Percentiles rank a stretch among this genome's conserved stretches.
Evolutionary conservation across 2,329 filamentous ascomycete species (phyloP).

Genomic region (Graphium sp.): DNA sequence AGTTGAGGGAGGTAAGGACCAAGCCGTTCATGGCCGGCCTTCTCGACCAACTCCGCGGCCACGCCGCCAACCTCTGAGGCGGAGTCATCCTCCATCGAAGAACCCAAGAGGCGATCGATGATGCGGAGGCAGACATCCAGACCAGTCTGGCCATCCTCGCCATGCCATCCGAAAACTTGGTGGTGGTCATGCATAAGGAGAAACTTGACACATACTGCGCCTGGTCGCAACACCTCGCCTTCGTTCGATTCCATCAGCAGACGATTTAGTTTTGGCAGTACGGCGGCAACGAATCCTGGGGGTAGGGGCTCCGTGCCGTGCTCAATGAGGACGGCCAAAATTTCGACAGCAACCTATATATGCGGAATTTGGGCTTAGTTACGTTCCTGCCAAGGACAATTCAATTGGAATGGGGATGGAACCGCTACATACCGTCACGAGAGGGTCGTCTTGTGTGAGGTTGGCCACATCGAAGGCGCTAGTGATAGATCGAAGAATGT

Average conservation of each 20-base stretch:
- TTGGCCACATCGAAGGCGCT: slow-evolving; percentile 80
- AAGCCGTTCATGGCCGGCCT: slow-evolving; percentile 78
- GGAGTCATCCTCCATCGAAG: slow-evolving; percentile 75
- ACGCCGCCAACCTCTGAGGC: slow-evolving; percentile 93
- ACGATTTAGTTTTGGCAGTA: slow-evolving; percentile 73
- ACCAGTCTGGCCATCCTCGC: slow-evolving; percentile 63
- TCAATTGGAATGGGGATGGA: background rate
- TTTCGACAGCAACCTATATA: slow-evolving; percentile 56
- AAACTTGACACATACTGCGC: slow-evolving; percentile 73
- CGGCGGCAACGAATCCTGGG: slow-evolving; percentile 65
- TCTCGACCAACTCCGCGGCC: slow-evolving; percentile 88
- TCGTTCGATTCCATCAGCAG: slow-evolving; percentile 74
- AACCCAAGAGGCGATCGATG: slow-evolving; percentile 76
- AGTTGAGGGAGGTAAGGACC: slow-evolving; percentile 83
- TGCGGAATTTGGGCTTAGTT: slow-evolving; percentile 1
- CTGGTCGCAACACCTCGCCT: slow-evolving; percentile 73
- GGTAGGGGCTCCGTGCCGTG: slow-evolving; percentile 76
- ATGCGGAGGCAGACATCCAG: slow-evolving; percentile 82
- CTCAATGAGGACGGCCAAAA: slow-evolving; percentile 67
- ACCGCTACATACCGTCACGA: slow-evolving; percentile 47
- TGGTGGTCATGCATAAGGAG: slow-evolving; percentile 80
- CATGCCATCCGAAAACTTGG: slow-evolving; percentile 77
- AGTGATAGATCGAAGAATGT: slow-evolving; percentile 74
- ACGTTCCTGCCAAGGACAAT: background rate
- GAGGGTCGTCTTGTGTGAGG: slow-evolving; percentile 66